A percentile compares a stretch with the other conserved stretches of the same genome.
These are phyloP conservation scores for Centrapalus pauciflorus DNA, from an alignment of 129 eudicot genomes.

Conservation along the genomic window DNA sequence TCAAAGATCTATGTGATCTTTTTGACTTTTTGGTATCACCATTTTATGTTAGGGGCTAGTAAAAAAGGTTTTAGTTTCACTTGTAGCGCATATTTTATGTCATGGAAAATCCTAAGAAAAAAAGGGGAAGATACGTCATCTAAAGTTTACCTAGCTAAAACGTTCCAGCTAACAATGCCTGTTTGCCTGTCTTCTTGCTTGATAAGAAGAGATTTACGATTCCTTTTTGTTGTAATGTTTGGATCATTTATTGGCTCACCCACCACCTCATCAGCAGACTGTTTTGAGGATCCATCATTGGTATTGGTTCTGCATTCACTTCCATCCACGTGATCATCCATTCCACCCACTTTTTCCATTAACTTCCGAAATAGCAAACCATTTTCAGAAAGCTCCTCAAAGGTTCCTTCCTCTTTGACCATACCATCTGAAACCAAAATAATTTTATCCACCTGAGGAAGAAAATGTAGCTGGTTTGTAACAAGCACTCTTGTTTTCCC, in stretches of 20 bases:
- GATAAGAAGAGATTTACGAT: conserved; percentile 67
- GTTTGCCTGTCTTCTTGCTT: conserved; percentile 96
- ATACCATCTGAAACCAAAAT: conserved; percentile 72
- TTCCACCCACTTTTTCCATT: conserved; percentile 93
- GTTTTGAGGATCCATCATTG: conserved; percentile 33
- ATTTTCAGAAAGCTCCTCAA: conserved; percentile 67
- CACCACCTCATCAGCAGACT: conserved; percentile 34
- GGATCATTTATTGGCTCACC: conserved; percentile 32
- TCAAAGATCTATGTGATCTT: too few species aligned
- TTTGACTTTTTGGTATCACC: too few species aligned
- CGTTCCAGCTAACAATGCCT: conserved; percentile 85
- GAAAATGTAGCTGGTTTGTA: conserved; percentile 96
- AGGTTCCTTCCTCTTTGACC: conserved; percentile 91
- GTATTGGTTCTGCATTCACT: conserved; percentile 22
- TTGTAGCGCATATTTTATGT: not conserved
- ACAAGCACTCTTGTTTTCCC: conserved; percentile 91
- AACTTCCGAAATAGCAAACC: conserved; percentile 62
- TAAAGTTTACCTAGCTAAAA: conserved; percentile 54
- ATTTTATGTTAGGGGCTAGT: not conserved
- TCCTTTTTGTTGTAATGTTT: conserved; percentile 33
- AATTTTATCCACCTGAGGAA: conserved; percentile 85
- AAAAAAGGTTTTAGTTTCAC: not conserved
- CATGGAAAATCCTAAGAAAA: not conserved
- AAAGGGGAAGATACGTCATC: not conserved
- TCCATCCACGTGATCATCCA: conserved; percentile 73